Percentiles rank a stretch among this genome's conserved stretches.
Evolutionary conservation across 2,329 filamentous ascomycete species (phyloP).

Genomic region (Dactylellina cionopaga): DNA sequence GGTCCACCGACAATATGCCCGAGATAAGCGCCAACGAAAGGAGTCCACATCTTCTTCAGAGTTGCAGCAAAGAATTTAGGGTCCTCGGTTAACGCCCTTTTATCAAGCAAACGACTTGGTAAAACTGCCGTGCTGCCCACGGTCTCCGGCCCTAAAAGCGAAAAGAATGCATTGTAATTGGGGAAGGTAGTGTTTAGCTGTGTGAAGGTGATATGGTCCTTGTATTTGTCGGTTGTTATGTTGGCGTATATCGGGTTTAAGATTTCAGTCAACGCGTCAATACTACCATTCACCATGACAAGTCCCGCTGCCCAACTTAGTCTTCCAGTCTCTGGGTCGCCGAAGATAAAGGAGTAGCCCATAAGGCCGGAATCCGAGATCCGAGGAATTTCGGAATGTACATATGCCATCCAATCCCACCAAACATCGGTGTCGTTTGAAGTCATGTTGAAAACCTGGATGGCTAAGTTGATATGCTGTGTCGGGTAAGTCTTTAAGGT

Average conservation of each 20-base stretch:
- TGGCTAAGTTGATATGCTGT: conserved; percentile 58
- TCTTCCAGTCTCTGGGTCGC: neutral
- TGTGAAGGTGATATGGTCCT: conserved; percentile 17
- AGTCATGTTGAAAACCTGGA: conserved; percentile 58
- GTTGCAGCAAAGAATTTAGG: conserved; percentile 59
- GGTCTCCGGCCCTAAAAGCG: conserved; percentile 51
- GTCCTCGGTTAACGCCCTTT: conserved; percentile 57
- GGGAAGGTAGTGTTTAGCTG: conserved; percentile 55
- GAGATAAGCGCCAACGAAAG: conserved; percentile 54
- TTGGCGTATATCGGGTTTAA: conserved; percentile 22
- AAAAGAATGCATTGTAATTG: conserved; percentile 52
- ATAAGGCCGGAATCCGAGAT: conserved; percentile 63
- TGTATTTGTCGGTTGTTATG: conserved; percentile 15
- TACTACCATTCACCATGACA: conserved; percentile 18
- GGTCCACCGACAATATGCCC: conserved; percentile 60
- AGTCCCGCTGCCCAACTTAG: conserved; percentile 6
- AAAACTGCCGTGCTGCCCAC: conserved; percentile 56
- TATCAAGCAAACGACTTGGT: conserved; percentile 59
- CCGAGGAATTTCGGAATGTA: conserved; percentile 63
- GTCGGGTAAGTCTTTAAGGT: conserved; percentile 62
- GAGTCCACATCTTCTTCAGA: conserved; percentile 57
- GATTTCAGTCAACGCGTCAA: conserved; percentile 5
- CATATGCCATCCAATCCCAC: conserved; percentile 61
- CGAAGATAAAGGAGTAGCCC: conserved; percentile 61
- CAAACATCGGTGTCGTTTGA: conserved; percentile 58